These are phyloP conservation scores for Rhizoclosmatium globosum DNA, from an alignment of 192 early-diverging fungal species.

Conservation along the genomic window DNA sequence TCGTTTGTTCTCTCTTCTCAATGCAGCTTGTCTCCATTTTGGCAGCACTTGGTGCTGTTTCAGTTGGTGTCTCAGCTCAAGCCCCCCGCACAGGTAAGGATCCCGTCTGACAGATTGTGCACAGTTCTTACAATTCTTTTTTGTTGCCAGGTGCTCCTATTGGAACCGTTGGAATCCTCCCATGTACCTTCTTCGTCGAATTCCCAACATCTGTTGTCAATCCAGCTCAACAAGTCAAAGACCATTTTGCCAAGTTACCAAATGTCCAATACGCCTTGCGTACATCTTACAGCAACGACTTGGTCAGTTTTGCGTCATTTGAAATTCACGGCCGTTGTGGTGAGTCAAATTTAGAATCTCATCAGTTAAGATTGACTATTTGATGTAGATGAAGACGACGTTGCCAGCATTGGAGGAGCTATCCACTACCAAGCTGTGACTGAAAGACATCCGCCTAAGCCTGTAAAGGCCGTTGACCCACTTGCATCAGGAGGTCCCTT, in stretches of 20 bases:
- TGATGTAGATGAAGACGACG: background rate
- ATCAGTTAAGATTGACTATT: background rate
- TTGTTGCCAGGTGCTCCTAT: background rate
- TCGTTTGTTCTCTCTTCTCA: no score
- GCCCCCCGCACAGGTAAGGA: no score
- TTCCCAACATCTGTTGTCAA: background rate
- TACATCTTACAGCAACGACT: background rate
- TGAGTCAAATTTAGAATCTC: background rate
- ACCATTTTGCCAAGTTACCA: background rate
- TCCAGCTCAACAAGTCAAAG: background rate
- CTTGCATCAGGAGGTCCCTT: background rate
- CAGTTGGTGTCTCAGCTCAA: no score
- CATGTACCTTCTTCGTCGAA: background rate
- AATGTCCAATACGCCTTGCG: background rate
- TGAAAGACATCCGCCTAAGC: background rate
- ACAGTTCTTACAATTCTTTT: no score
- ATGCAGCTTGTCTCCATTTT: no score
- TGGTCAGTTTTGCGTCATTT: constrained; percentile 3
- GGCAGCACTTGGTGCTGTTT: no score
- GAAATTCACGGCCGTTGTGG: background rate
- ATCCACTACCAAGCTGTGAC: background rate
- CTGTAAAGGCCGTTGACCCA: background rate
- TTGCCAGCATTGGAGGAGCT: background rate
- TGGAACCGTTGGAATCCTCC: background rate
- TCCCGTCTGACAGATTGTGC: no score